phyloP scores from a whole-genome alignment of 2,329 filamentous ascomycete species.

The Pestalotiopsis sp. region DNA sequence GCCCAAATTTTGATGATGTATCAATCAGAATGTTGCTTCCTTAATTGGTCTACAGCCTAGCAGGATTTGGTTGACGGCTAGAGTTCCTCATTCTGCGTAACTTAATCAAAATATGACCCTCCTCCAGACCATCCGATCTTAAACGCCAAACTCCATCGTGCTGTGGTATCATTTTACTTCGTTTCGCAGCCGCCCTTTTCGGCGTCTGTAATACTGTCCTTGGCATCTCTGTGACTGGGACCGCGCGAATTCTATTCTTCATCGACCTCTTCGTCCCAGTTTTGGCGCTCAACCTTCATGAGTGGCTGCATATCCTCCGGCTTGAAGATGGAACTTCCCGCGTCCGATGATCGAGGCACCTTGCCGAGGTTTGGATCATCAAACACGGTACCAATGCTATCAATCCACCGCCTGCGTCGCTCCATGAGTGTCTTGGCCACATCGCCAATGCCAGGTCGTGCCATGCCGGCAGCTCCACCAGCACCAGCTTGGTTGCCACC shows the following conservation, averaged over 20 bases:
- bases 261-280: slow-evolving; percentile 80
- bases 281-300: slow-evolving; percentile 76
- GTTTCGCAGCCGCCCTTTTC: not conserved
- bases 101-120: not conserved
- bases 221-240: not conserved
- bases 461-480: slow-evolving; percentile 62
- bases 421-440: slow-evolving; percentile 92
- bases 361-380: slow-evolving; percentile 76
- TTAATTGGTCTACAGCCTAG: too few species aligned
- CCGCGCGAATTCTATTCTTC: slow-evolving; percentile 49
- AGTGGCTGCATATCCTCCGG: slow-evolving; percentile 71
- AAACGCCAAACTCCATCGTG: slow-evolving; percentile 7
- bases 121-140: not conserved
- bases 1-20: too few species aligned
- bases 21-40: too few species aligned
- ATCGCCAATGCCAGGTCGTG: slow-evolving; percentile 84
- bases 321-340: slow-evolving; percentile 73
- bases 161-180: slow-evolving; percentile 14
- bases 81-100: not conserved
- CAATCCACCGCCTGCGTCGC: slow-evolving; percentile 83
- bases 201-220: not conserved
- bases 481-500: slow-evolving; percentile 69
- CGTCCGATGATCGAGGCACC: slow-evolving; percentile 70
- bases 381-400: slow-evolving; percentile 88
- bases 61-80: too few species aligned